phyloP scores from a whole-genome alignment of 495 filamentous ascomycete species.

The Daldinia childiae region DNA sequence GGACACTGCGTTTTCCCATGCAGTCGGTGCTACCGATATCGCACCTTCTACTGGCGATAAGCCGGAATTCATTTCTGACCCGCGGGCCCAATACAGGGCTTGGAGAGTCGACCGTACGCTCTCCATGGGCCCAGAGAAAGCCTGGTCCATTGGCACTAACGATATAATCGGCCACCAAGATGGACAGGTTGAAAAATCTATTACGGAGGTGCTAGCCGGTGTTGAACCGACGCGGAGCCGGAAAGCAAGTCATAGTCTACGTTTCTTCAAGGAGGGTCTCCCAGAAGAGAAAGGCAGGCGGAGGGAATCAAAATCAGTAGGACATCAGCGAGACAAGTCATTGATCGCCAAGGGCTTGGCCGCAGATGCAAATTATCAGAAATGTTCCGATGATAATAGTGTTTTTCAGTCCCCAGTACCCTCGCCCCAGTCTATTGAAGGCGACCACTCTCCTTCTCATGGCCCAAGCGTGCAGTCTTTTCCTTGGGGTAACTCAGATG shows the following conservation, averaged over 20 bases:
- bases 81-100: conserved; percentile 50
- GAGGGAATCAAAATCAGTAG: conserved; percentile 49
- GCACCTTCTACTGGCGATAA: conserved; percentile 23
- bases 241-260: conserved; percentile 91
- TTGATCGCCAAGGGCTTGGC: conserved; percentile 37
- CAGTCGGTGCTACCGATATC: conserved; percentile 19
- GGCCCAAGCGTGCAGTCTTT: conserved; percentile 28
- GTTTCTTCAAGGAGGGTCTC: conserved; percentile 91
- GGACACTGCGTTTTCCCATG: conserved; percentile 47
- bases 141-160: conserved; percentile 64
- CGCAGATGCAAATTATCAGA: conserved; percentile 27
- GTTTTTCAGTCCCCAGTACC: conserved; percentile 19
- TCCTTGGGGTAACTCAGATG: conserved; percentile 14
- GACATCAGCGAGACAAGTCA: conserved; percentile 47
- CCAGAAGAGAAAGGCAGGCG: conserved; percentile 63
- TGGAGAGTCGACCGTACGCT: conserved; percentile 56
- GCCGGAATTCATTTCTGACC: conserved; percentile 44
- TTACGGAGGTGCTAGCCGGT: conserved; percentile 80
- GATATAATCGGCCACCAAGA: conserved; percentile 52
- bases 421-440: conserved; percentile 32
- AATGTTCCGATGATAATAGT: conserved; percentile 16
- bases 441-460: conserved; percentile 27
- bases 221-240: conserved; percentile 86
- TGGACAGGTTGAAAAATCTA: conserved; percentile 79
- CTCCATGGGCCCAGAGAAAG: conserved; percentile 59